Conservation (phyloP, 23 red algal species). For the Gracilaria gracilis region DNA sequence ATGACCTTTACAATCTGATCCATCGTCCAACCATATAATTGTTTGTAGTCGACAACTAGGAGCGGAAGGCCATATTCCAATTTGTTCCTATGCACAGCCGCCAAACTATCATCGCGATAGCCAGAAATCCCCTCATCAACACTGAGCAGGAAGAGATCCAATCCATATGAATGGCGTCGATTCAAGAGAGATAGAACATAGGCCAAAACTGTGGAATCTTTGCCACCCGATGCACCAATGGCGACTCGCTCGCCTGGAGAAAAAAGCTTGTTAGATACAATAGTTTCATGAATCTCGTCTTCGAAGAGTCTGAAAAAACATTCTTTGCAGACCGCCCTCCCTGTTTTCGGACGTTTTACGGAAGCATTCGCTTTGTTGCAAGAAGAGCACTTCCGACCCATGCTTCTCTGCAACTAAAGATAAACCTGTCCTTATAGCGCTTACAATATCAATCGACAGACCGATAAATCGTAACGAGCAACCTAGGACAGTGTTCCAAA, state of each 20-base stretch:
- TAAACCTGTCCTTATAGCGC: not conserved
- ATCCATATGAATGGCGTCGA: constrained; percentile 78
- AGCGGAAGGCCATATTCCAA: constrained; percentile 80
- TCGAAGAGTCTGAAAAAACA: constrained; percentile 95
- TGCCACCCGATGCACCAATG: constrained; percentile 95
- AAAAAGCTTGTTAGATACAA: constrained; percentile 80
- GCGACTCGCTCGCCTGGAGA: constrained; percentile 82
- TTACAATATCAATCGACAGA: no score
- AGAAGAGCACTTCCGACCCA: constrained; percentile 57
- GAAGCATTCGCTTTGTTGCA: constrained; percentile 60
- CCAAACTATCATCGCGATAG: constrained; percentile 95
- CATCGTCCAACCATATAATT: constrained; percentile 99
- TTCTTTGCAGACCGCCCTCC: constrained; percentile 73
- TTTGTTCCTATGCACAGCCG: constrained; percentile 71
- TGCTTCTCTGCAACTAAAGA: not conserved
- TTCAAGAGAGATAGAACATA: constrained; percentile 84
- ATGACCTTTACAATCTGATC: constrained; percentile 91
- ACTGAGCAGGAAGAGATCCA: constrained; percentile 87
- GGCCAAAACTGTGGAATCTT: constrained; percentile 97
- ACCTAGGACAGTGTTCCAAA: no score
- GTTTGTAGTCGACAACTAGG: constrained; percentile 73
- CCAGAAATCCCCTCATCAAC: constrained; percentile 98
- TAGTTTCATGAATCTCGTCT: constrained; percentile 84
- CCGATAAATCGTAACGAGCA: no score
- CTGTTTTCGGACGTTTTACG: constrained; percentile 78